Base-by-base conservation (phyloP, 352 stramenopile species). In the Phytophthora citrophthora region DNA sequence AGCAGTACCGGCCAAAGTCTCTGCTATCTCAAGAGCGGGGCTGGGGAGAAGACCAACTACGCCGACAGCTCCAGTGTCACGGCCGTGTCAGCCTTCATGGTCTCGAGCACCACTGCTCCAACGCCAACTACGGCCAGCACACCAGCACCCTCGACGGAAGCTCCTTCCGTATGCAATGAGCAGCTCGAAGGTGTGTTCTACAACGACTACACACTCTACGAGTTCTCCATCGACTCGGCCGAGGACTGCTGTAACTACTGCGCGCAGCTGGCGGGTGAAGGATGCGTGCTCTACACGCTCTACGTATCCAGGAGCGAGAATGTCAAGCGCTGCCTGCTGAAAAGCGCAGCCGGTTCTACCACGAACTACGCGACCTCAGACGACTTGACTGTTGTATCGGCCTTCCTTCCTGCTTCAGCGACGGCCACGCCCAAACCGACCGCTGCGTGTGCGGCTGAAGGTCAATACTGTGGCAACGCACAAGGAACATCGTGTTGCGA, bases 381-480 rank as follows among this genome's bases (percentile, higher is more conserved):
- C 50, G 64, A 64, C 11, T 36, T 68, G 51, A 61, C 46, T 15
- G 52, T 72, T 1, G 57, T 72, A 5, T 72, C 64, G 13, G 64
- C 57, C 57, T 68, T 64, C 45, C 51, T 72, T 2, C 20, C 43
- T 16, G 61, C n/a, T 7, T 54, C 51, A 13, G 52, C 45, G 15
- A 68, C 23, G 10, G 29, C 53, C 13, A 47, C 64, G 24, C 64
- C 64, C 20, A 61, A 51, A 7, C 45, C 52, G 5, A 60, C 67
- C 13, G n/a, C 34, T 3, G 54, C 31, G 39, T 81, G 73, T 49
- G 59, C 43, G 39, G 50, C 61, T 10, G 45, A 79, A 12, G 73
- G 70, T 13, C 61, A 67, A 38, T 79, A 79, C 54, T 86, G 76
- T 45, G 80, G 75, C 20, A 86, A 76, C 43, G 63, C 68, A 1